These are phyloP conservation scores for Cordyceps javanica DNA, from an alignment of 2,329 filamentous ascomycete species.

Conservation along the genomic window DNA sequence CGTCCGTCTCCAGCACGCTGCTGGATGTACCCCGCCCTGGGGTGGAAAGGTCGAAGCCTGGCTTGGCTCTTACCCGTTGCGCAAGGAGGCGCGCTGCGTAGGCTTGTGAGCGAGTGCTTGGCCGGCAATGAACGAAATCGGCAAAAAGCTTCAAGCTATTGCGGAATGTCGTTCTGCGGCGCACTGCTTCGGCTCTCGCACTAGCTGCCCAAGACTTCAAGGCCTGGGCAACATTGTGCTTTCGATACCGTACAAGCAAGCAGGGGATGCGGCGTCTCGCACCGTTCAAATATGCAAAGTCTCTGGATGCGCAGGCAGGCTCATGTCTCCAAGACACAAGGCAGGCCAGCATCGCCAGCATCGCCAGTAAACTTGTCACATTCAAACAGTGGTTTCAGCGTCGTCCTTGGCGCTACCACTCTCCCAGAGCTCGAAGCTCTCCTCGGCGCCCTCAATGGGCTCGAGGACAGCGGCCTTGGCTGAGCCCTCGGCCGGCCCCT, in stretches of 20 bases:
- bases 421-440: slow-evolving; percentile 65
- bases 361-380: background rate
- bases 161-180: background rate
- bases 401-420: slow-evolving; percentile 60
- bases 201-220: background rate
- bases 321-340: slow-evolving; percentile 1
- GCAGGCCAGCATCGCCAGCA: background rate
- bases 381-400: slow-evolving; percentile 25
- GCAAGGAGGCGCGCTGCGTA: too few species aligned
- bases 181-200: background rate
- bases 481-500: slow-evolving; percentile 29
- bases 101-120: too few species aligned
- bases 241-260: background rate
- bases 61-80: too few species aligned
- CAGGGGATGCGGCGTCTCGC: too few species aligned
- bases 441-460: slow-evolving; percentile 52
- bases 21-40: too few species aligned
- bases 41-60: too few species aligned
- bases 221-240: background rate
- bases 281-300: too few species aligned
- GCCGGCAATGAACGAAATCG: background rate
- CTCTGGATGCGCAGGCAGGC: background rate
- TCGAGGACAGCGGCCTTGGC: slow-evolving; percentile 43
- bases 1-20: too few species aligned
- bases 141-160: background rate